Base-by-base conservation (phyloP, 2,329 filamentous ascomycete species). In the Tolypocladium ovalisporum region DNA sequence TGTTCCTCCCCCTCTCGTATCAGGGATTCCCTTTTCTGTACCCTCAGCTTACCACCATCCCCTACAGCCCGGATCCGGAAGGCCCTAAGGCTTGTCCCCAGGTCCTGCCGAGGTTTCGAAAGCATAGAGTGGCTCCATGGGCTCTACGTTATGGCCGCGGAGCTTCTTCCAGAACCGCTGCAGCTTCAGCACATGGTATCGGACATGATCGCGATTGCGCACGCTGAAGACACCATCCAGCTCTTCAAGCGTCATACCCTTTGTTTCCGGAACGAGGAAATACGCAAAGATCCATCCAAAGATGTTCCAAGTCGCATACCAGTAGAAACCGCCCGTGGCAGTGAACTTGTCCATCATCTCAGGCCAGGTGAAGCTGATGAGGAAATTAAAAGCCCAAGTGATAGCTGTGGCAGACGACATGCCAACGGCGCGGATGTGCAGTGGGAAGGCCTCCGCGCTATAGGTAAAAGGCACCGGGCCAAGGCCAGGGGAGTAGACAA, bases 401-500 rank as follows among this genome's bases (percentile, higher is more conserved):
- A 73, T 72, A 0, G 73, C 70, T 0, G 72, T 75, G 17, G 72
- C 70, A 0, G 78, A 71, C 0, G 77, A 75, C 80, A 82, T 82
- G 17, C 79, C 80, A 56, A 80, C 75, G 12, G 78, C 77, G 54
- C 81, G 75, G 13, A 83, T 75, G 51, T 82, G 81, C 0, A 83
- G 68, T 0, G 81, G 80, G 61, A 83, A 83, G 0, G 79, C 81
- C 61, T 84, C 81, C 1, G 81, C 81, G 0, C 78, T 81, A 64
- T 84, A 84, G 0, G 80, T 83, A 61, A 83, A 83, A 0, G 81
- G 80, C 0, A 84, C 81, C 0, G 81, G 80, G 0, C 81, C 81
- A 54, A 81, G 78, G 19, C 81, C 80, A 0, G 79, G 79, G 0
- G 72, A 75, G 62, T 76, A 76, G 15, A 73, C 66, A 1, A 70